Evolutionary conservation across 2,329 filamentous ascomycete species (phyloP), one percentile per base, ranked within the genome.

Genomic region (Cladosporium velox): DNA sequence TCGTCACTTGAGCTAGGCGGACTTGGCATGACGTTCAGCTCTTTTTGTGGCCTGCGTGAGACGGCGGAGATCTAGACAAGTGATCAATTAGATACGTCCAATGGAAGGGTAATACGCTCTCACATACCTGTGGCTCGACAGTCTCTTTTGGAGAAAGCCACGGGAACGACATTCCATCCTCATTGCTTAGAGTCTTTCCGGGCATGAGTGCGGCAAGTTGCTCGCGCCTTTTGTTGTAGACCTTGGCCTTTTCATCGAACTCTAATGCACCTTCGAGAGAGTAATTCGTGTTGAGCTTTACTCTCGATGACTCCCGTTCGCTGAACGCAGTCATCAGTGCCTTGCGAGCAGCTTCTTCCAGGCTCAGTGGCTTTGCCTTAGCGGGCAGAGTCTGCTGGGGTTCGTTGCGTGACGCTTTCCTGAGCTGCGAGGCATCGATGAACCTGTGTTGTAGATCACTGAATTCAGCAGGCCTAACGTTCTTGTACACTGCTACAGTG

Each of bases 1-100:
- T 55, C 24, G 26, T 58, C 86, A 26, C 55, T 28, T 11, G 55
- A 58, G 26, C 32, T 35, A 7, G 55, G 51, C 12, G 34, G 38
- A 18, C 47, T 55, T 12, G 47, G 65, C 34, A 51, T 26, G n/a
- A 41, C 41, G 7, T 47, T 47, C 41, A 47, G 41, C 41, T 47
- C 41, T n/a, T 24, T 6, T 12, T 21, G 41, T 47, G 41, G n/a
- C n/a, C 10, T 10, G 41, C 5, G 7, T 21, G 41, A 10, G 10
- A n/a, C n/a, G 41, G n/a, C 18, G 7, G 28, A n/a, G 30, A 41
- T 10, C 55, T 58, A 41, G n/a, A 41, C 34, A 58, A 38, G 12
- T 4, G 5, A n/a, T 58, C 63, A 18, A 38, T 63, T 12, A 71
- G 47, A 21, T 26, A 32, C 7, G 4, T 38, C 2, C n/a, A 34